These are phyloP conservation scores for Pythium rishiriense DNA, from an alignment of 352 stramenopile genomes.

Conservation along the genomic window DNA sequence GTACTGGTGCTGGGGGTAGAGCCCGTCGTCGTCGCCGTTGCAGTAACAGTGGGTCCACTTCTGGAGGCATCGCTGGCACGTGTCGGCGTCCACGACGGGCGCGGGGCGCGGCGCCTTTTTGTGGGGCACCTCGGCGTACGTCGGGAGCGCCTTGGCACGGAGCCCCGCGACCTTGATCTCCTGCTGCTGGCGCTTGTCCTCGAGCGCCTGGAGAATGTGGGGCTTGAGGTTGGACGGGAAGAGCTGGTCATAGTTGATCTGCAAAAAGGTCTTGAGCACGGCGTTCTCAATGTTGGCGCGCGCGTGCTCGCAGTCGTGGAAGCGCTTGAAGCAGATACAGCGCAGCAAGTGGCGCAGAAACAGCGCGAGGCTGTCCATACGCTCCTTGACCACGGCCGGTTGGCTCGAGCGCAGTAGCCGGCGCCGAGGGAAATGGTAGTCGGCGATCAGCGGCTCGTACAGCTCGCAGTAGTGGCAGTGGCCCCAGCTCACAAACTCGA, in stretches of 20 bases:
- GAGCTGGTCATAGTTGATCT: conserved; percentile 66
- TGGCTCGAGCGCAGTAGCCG: conserved; percentile 73
- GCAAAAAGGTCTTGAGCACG: conserved; percentile 74
- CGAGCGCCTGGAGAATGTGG: conserved; percentile 60
- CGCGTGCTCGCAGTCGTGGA: conserved; percentile 67
- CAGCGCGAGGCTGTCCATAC: conserved; percentile 79
- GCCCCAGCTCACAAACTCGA: conserved; percentile 76
- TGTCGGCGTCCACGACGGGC: conserved; percentile 62
- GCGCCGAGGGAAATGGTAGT: conserved; percentile 79
- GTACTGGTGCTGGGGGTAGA: conserved; percentile 39
- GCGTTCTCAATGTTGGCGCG: conserved; percentile 68
- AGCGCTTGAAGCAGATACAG: conserved; percentile 68
- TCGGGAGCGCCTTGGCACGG: conserved; percentile 49
- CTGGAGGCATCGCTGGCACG: conserved; percentile 72
- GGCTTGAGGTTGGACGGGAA: conserved; percentile 59
- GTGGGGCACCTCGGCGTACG: conserved; percentile 39
- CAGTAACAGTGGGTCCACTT: conserved; percentile 90
- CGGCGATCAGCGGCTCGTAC: conserved; percentile 65
- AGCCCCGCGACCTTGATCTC: conserved; percentile 58
- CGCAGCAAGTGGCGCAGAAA: conserved; percentile 79
- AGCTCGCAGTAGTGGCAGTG: conserved; percentile 71
- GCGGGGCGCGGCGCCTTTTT: conserved; percentile 31
- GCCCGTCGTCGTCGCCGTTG: conserved; percentile 76
- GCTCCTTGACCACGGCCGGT: conserved; percentile 73
- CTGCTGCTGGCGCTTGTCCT: conserved; percentile 72